Evolutionary conservation across 331 rosid genomes (phyloP).

Genomic region (Acacia concinna): DNA sequence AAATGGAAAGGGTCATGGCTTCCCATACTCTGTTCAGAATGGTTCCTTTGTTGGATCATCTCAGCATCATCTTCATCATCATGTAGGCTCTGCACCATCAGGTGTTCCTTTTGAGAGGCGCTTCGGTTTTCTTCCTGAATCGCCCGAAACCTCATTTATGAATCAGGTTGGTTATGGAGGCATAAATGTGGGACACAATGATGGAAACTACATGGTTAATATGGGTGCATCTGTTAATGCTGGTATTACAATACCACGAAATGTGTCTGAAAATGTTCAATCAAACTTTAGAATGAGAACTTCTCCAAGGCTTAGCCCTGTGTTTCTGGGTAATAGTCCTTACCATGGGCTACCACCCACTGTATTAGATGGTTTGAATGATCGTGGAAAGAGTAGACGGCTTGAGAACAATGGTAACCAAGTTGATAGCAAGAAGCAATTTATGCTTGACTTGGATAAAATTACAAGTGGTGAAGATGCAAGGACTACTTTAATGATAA

Average conservation of each 20-base stretch:
- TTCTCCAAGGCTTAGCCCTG: constrained; percentile 75
- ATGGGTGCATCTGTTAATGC: constrained; percentile 50
- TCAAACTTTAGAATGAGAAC: constrained; percentile 66
- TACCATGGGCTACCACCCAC: constrained; percentile 53
- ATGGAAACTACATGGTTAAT: constrained; percentile 64
- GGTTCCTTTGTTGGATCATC: constrained; percentile 59
- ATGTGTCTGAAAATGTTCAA: constrained; percentile 58
- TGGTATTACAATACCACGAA: constrained; percentile 53
- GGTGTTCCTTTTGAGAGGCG: constrained; percentile 73
- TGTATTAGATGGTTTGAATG: constrained; percentile 64
- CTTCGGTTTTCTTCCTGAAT: constrained; percentile 64
- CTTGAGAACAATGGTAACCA: constrained; percentile 66
- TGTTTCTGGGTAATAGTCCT: constrained; percentile 58
- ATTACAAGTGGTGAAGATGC: constrained; percentile 66
- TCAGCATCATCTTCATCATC: constrained; percentile 57
- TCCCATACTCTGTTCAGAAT: constrained; percentile 60
- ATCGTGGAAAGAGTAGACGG: constrained; percentile 59
- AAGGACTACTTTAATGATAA: constrained; percentile 83
- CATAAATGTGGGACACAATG: constrained; percentile 54
- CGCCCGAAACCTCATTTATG: constrained; percentile 63
- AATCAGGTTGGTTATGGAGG: constrained; percentile 61
- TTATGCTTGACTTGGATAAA: constrained; percentile 81
- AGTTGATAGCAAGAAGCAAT: constrained; percentile 73
- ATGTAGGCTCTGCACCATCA: constrained; percentile 86
- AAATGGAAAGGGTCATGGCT: constrained; percentile 50